These are phyloP conservation scores for Deinandra increscens DNA, from an alignment of 129 eudicot species.

Conservation along the genomic window DNA sequence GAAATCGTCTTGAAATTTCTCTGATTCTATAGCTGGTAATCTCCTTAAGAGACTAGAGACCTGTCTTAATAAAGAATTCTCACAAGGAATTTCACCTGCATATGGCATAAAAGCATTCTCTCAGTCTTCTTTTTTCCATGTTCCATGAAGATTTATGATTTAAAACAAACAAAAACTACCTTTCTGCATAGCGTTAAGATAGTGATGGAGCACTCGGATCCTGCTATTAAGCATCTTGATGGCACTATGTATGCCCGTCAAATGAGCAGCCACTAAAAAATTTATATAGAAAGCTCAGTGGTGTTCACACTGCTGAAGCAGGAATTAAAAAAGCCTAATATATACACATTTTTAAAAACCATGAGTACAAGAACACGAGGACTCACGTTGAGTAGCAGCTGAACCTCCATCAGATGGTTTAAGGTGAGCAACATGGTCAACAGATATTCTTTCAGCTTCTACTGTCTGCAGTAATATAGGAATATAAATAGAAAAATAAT, in stretches of 20 bases:
- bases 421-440: conserved; percentile 94
- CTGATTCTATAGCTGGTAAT: conserved; percentile 88
- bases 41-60: conserved; percentile 97
- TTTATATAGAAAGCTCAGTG: conserved; percentile 1
- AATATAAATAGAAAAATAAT: conserved; percentile 11
- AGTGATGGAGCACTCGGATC: conserved; percentile 86
- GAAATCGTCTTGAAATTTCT: conserved; percentile 90
- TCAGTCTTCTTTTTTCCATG: conserved; percentile 45
- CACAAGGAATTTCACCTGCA: conserved; percentile 83
- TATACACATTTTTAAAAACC: not conserved
- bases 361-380: not conserved
- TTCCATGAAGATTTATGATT: not conserved
- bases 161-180: conserved; percentile 37
- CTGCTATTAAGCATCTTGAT: conserved; percentile 97
- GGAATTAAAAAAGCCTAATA: not conserved
- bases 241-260: conserved; percentile 96
- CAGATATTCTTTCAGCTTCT: conserved; percentile 96
- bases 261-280: conserved; percentile 94
- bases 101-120: not conserved
- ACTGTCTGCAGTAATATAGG: conserved; percentile 57
- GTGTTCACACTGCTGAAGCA: not conserved
- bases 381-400: conserved; percentile 94
- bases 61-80: conserved; percentile 85
- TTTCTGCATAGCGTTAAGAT: conserved; percentile 87
- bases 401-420: conserved; percentile 99